Evolutionary conservation across 106 monocot genomes (phyloP).

Genomic region (Acorus gramineus): DNA sequence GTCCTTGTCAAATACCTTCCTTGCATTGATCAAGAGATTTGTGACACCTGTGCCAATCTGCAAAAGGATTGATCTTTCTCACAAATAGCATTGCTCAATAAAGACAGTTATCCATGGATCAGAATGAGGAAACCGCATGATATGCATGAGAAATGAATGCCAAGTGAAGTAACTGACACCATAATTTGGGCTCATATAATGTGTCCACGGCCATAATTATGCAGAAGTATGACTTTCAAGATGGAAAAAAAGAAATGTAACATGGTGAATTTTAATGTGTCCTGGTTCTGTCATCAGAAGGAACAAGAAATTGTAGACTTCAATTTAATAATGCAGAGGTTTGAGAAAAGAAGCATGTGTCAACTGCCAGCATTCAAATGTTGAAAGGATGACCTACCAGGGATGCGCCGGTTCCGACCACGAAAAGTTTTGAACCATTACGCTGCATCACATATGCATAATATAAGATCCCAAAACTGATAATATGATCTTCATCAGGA

Average conservation of each 20-base stretch:
- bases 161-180: too few species aligned
- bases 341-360: slow-evolving; percentile 3
- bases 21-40: slow-evolving; percentile 64
- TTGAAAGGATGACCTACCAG: slow-evolving; percentile 20
- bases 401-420: slow-evolving; percentile 67
- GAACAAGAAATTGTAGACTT: too few species aligned
- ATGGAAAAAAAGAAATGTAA: too few species aligned
- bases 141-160: too few species aligned
- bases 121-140: neutral
- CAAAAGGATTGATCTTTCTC: neutral
- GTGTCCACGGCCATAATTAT: too few species aligned
- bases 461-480: neutral
- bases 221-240: too few species aligned
- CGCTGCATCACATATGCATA: slow-evolving; percentile 20
- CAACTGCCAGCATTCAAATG: too few species aligned
- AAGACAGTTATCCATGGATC: too few species aligned
- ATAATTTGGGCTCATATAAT: too few species aligned
- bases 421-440: slow-evolving; percentile 67
- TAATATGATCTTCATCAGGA: neutral
- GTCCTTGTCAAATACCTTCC: slow-evolving; percentile 59
- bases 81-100: too few species aligned
- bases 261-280: too few species aligned
- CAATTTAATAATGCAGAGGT: neutral
- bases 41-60: slow-evolving; percentile 84
- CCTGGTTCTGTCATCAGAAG: too few species aligned